Evolutionary conservation across 805 yeast species (phyloP), one percentile per base, ranked within the genome.

Genomic region (Wickerhamomyces hampshirensis): DNA sequence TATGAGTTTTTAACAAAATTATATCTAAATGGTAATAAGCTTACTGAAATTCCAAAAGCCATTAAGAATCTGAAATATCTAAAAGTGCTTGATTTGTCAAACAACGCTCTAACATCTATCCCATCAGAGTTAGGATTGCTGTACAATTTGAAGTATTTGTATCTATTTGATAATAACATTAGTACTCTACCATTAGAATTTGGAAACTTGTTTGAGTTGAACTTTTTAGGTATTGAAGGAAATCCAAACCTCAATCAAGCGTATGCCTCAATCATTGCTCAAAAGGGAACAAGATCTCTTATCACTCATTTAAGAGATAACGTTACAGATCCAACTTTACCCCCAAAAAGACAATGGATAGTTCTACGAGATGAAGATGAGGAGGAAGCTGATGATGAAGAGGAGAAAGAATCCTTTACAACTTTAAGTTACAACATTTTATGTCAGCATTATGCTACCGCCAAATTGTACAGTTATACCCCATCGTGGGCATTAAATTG

Each of bases 401-500:
- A 42, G 16, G 59, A 60, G 29, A 60, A 60, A 36, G 63, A 65
- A 26, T 54, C 73, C 5, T 88, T 93, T 59, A 82, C 96, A 1
- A 65, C 89, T 31, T 71, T 87, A 73, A 78, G 88, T 26, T 91
- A 88, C 66, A 93, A 93, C 63, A 86, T 94, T 3, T 68, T 93
- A 57, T 93, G 98, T 60, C 98, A 91, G 58, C 93, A 84, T 58
- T 91, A 91, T 64, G 97, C 98, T 3, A 87, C 96, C 4, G 74
- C 93, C 15, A 83, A 79, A 57, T 72, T 91, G 82, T 93, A 86
- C 61, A 91, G 84, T 52, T 91, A 85, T 57, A 88, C 98, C 1
- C 98, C 98, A 16, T 77, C 95, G 2, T 93, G 98, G 98, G 99
- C 98, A 3, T 71, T 93, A 44, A 77, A 79, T 35, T 91, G 98